A percentile compares a stretch with the other conserved stretches of the same genome.
These are phyloP conservation scores for Fistulinella prunicolor DNA, from an alignment of 768 basidiomycete genomes.

Conservation along the genomic window DNA sequence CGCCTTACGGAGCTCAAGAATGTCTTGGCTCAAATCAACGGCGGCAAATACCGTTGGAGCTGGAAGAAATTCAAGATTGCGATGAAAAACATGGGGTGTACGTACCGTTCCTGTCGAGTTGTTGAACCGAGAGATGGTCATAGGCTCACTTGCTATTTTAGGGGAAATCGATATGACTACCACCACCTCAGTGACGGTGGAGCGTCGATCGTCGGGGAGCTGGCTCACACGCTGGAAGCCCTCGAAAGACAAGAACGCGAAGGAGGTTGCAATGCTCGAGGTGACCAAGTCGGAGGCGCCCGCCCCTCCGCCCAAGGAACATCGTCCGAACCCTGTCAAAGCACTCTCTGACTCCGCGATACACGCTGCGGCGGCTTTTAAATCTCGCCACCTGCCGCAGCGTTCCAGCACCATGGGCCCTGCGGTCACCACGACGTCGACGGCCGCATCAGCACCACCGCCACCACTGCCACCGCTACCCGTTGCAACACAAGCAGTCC, in stretches of 20 bases:
- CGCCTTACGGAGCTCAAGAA: constrained; percentile 68
- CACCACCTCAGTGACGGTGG: constrained; percentile 62
- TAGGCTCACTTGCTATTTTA: constrained; percentile 24
- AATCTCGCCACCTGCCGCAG: constrained; percentile 25
- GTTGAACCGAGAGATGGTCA: not conserved
- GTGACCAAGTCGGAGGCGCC: constrained; percentile 23
- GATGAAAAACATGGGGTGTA: constrained; percentile 80
- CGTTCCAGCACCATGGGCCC: constrained; percentile 31
- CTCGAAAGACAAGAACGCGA: constrained; percentile 33
- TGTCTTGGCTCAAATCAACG: constrained; percentile 71
- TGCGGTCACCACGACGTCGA: constrained; percentile 16
- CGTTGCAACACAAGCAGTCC: constrained; percentile 8
- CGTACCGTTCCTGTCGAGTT: constrained; percentile 30
- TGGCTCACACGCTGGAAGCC: constrained; percentile 52
- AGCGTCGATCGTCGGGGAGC: constrained; percentile 45
- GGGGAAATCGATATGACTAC: constrained; percentile 64
- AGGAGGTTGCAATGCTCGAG: constrained; percentile 33
- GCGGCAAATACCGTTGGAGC: constrained; percentile 75
- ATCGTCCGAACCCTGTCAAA: constrained; percentile 36
- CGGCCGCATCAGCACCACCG: constrained; percentile 8
- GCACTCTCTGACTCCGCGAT: constrained; percentile 32
- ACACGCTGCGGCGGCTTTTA: constrained; percentile 29
- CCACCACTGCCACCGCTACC: constrained; percentile 19
- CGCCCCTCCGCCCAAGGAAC: constrained; percentile 28
- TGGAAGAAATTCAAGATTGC: constrained; percentile 83